Conservation (phyloP, 1,284 basidiomycete genomes). For the Cryptococcus deneoformans region DNA sequence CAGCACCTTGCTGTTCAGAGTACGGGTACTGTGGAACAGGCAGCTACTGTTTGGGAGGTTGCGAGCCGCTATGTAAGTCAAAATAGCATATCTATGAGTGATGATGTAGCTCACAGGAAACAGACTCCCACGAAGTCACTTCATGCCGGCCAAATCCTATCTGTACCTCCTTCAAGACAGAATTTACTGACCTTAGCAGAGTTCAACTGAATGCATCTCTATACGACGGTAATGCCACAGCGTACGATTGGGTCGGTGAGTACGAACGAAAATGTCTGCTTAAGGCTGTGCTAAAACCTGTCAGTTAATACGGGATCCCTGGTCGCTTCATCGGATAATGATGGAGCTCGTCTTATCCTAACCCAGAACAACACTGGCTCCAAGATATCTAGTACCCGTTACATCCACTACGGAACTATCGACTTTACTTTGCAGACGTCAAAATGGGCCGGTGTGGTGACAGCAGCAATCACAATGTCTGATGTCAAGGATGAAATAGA, state of each 20-base stretch:
- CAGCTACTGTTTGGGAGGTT: constrained; percentile 71
- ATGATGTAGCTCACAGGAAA: not conserved
- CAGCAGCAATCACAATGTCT: constrained; percentile 81
- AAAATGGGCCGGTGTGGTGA: constrained; percentile 68
- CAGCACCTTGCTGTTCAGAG: constrained; percentile 71
- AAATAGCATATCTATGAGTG: not conserved
- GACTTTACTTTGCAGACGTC: constrained; percentile 59
- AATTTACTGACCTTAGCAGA: constrained; percentile 63
- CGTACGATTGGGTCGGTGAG: constrained; percentile 53
- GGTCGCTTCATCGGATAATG: constrained; percentile 54
- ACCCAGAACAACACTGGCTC: constrained; percentile 68
- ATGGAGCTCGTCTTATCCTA: constrained; percentile 61
- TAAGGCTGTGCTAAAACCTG: not conserved
- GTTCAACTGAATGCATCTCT: constrained; percentile 57
- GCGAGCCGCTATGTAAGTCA: constrained; percentile 62
- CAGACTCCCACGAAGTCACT: constrained; percentile 57
- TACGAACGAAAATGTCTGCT: not conserved
- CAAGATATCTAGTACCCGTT: constrained; percentile 70
- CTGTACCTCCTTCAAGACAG: constrained; percentile 63
- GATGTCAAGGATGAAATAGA: constrained; percentile 79
- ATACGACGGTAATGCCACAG: constrained; percentile 70
- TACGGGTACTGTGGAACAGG: constrained; percentile 69
- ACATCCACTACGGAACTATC: constrained; percentile 74
- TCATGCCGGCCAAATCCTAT: constrained; percentile 71
- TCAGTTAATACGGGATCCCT: constrained; percentile 67